Conservation (phyloP, 805 yeast species). For the Zygoascus ofunaensis region DNA sequence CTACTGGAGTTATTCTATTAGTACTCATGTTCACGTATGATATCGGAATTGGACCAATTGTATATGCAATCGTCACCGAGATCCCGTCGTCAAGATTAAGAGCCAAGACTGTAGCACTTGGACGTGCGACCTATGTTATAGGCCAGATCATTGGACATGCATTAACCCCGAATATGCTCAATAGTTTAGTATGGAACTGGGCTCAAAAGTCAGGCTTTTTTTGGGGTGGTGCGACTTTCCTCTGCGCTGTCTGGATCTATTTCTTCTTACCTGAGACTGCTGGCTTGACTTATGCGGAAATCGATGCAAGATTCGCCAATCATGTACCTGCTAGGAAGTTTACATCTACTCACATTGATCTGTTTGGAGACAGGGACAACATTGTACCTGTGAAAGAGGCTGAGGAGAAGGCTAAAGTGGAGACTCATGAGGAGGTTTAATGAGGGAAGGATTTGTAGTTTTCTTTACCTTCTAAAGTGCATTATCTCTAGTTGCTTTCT, state of each 20-base stretch:
- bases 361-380: not conserved
- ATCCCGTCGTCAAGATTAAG: conserved; percentile 35
- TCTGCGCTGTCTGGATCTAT: conserved; percentile 34
- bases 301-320: conserved; percentile 42
- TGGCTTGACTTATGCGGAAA: conserved; percentile 49
- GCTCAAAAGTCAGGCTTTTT: conserved; percentile 41
- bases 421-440: no score
- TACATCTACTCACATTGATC: conserved; percentile 13
- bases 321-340: conserved; percentile 25
- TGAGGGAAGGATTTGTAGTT: no score
- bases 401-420: no score
- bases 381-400: no score
- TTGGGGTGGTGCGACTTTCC: conserved; percentile 32
- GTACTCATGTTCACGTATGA: conserved; percentile 40
- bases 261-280: conserved; percentile 52
- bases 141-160: conserved; percentile 12
- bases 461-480: no score
- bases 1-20: conserved; percentile 37
- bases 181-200: conserved; percentile 32
- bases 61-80: conserved; percentile 35
- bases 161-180: conserved; percentile 36
- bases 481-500: no score
- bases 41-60: conserved; percentile 36
- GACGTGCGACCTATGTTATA: conserved; percentile 26
- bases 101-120: conserved; percentile 34